phyloP scores from a whole-genome alignment of 2,329 filamentous ascomycete genomes.

The Stenocarpella maydis region DNA sequence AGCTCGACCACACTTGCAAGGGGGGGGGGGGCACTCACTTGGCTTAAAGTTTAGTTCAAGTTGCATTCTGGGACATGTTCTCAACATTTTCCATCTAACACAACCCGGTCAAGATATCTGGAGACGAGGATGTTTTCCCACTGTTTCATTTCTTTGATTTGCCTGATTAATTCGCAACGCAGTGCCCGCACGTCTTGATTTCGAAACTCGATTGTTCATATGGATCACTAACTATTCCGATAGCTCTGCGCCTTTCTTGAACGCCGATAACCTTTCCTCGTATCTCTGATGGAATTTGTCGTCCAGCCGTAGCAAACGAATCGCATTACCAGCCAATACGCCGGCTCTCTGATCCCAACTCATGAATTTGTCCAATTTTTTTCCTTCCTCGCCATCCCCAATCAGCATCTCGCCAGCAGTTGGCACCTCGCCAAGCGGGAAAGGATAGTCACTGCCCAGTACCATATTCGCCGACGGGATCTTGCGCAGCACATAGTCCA shows the following conservation, averaged over 20 bases:
- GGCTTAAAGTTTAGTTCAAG: too few species aligned
- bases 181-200: not conserved
- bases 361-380: slow-evolving; percentile 41
- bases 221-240: not conserved
- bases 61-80: not conserved
- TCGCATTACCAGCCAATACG: slow-evolving; percentile 45
- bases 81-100: not conserved
- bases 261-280: slow-evolving; percentile 38
- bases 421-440: slow-evolving; percentile 47
- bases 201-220: not conserved
- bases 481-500: slow-evolving; percentile 46
- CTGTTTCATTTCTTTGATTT: too few species aligned
- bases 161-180: too few species aligned
- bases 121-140: not conserved
- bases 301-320: slow-evolving; percentile 44
- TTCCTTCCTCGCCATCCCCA: slow-evolving; percentile 36
- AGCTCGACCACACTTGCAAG: too few species aligned
- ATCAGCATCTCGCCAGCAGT: slow-evolving; percentile 46
- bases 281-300: slow-evolving; percentile 40
- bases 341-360: slow-evolving; percentile 44
- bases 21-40: too few species aligned
- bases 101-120: not conserved
- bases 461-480: slow-evolving; percentile 44
- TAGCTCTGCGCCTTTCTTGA: slow-evolving; percentile 34
- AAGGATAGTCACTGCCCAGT: slow-evolving; percentile 48